These are phyloP conservation scores for Gossypium bickii DNA, from an alignment of 345 rosid genomes.

Conservation along the genomic window DNA sequence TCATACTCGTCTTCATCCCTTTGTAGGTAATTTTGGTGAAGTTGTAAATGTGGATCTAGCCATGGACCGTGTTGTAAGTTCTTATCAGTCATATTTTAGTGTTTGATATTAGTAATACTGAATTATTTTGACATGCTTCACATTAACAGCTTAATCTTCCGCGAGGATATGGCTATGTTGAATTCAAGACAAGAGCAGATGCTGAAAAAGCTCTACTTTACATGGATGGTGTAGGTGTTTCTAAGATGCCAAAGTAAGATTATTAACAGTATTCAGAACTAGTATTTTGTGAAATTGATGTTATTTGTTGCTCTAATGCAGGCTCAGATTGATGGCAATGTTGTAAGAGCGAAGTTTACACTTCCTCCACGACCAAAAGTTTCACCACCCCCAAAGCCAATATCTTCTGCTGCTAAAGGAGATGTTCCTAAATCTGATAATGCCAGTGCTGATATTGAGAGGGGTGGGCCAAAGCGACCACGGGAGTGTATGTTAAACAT, in stretches of 20 bases:
- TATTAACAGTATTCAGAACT: background rate
- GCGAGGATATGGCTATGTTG: constrained; percentile 85
- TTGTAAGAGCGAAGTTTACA: constrained; percentile 67
- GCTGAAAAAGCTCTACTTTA: constrained; percentile 86
- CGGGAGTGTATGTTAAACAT: constrained; percentile 25
- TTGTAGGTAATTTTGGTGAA: constrained; percentile 85
- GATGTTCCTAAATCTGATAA: constrained; percentile 58
- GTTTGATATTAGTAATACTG: background rate
- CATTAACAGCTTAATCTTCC: constrained; percentile 44
- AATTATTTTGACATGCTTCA: background rate
- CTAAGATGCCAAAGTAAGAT: constrained; percentile 8
- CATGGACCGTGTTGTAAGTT: constrained; percentile 81
- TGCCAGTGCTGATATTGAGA: constrained; percentile 53
- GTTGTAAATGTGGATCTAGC: constrained; percentile 77
- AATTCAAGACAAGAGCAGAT: constrained; percentile 84
- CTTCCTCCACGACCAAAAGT: constrained; percentile 67
- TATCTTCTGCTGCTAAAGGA: constrained; percentile 53
- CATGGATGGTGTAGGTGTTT: constrained; percentile 88
- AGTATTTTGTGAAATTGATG: background rate
- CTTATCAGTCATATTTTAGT: constrained; percentile 9
- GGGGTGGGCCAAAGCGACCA: constrained; percentile 62
- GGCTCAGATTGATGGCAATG: constrained; percentile 98
- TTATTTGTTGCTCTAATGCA: constrained; percentile 31
- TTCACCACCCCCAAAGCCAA: constrained; percentile 60
- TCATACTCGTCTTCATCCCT: background rate